Conservation (phyloP, 371 early-diverging fungal species). For the Apophysomyces elegans region DNA sequence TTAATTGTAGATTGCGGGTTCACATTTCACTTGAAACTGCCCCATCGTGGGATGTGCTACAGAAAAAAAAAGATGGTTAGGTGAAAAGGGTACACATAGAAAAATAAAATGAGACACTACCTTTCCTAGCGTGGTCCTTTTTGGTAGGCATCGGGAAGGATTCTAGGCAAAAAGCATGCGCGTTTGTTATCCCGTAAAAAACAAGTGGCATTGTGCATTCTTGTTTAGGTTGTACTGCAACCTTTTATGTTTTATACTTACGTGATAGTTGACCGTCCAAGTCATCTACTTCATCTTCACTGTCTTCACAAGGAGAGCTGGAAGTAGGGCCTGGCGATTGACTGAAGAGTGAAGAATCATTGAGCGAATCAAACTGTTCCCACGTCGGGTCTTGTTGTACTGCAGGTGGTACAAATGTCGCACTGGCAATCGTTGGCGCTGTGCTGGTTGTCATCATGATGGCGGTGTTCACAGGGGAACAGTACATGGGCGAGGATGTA, state of each 20-base stretch:
- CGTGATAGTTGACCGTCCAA: background rate
- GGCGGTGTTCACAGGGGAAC: background rate
- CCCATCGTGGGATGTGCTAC: background rate
- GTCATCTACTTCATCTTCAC: background rate
- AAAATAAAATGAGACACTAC: background rate
- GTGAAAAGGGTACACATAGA: background rate
- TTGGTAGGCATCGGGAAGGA: background rate
- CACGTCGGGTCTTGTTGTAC: background rate
- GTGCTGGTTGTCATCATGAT: background rate
- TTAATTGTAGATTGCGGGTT: background rate
- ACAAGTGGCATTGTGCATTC: background rate
- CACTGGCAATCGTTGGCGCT: background rate
- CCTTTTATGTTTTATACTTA: background rate
- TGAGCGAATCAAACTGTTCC: background rate
- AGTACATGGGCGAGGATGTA: background rate
- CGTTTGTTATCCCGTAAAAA: background rate
- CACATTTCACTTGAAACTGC: background rate
- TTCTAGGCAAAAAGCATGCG: background rate
- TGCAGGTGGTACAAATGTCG: conserved; percentile 3
- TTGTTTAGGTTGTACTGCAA: background rate
- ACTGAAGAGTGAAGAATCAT: background rate
- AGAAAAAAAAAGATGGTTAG: background rate
- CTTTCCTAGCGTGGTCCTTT: background rate
- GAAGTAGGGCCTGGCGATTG: background rate
- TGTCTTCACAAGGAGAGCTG: background rate